Base-by-base conservation (phyloP, 78 protist species). In the Bigelowiella natans region DNA sequence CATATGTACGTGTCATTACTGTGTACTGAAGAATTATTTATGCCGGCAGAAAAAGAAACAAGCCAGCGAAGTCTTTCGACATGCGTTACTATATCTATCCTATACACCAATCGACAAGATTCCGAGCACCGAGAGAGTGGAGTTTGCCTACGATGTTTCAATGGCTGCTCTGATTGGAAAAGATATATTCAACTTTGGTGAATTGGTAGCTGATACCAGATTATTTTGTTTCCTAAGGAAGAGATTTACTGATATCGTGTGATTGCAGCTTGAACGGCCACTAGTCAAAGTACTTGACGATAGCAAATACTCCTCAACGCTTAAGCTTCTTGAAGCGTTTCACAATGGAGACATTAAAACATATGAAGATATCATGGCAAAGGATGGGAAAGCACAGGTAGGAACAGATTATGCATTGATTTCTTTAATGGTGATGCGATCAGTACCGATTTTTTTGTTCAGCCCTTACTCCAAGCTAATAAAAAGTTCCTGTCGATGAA, bases 111-210 rank as follows among this genome's bases (percentile, higher is more conserved):
- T 93, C 82, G 95, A 93, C 86, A 40, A 85, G 2, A 37, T 95
- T 26, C 34, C 94, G 26, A 73, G 73, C 29, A 88, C 82, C 37
- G 91, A 34, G 29, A 93, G 93, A 85, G 31, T 37, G 31, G 36
- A 36, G 2, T 88, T 95, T 30, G 96, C 96, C 2, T 93, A 89
- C 89, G 95, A 95, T 34, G 39, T 95, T 31, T 92, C 94, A 85
- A 88, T 95, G 40, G 94, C 96, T 2, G 96, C 96, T 37, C 83
- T 95, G 31, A 37, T 95, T 82, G 93, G 94, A 85, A 94, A 93
- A 11, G 64, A 40, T 38, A 93, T 94, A 28, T 95, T 91, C 93
- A 94, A 94, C 91, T 94, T 95, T 91, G 95, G 96, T 40, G 95
- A 95, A 86, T 89, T 95, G 83, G 91, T 95, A 88, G 30, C 36